phyloP scores from a whole-genome alignment of 163 green algal genomes.

The Chlamydomonas reinhardtii region DNA sequence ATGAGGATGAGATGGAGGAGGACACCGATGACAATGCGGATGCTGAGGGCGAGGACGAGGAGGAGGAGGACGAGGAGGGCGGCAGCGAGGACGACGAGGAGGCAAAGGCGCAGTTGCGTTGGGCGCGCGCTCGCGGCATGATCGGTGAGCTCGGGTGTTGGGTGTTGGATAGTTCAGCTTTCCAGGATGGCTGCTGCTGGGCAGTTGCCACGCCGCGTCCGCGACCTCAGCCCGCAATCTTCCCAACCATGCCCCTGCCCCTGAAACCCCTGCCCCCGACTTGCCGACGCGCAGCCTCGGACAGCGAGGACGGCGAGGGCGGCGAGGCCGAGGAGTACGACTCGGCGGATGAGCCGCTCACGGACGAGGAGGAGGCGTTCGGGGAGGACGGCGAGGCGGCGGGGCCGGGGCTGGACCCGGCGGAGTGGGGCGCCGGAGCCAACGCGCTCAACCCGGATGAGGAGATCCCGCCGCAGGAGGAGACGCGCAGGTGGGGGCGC shows the following conservation, averaged over 20 bases:
- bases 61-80: constrained; percentile 16
- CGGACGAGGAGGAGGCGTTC: constrained; percentile 53
- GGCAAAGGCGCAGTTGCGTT: constrained; percentile 56
- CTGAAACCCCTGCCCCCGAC: too few relatives aligned
- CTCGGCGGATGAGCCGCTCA: constrained; percentile 52
- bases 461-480: constrained; percentile 63
- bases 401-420: constrained; percentile 41
- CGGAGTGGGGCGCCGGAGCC: constrained; percentile 83
- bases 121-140: constrained; percentile 65
- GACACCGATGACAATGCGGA: constrained; percentile 37
- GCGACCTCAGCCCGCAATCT: too few relatives aligned
- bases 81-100: constrained; percentile 56
- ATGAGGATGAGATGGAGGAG: neutral
- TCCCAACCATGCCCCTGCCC: too few relatives aligned
- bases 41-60: constrained; percentile 33
- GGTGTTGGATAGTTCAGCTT: too few relatives aligned
- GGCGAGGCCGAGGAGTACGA: constrained; percentile 51
- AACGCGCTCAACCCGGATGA: constrained; percentile 85
- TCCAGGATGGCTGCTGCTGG: too few relatives aligned
- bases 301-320: constrained; percentile 18
- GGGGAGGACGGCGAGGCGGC: constrained; percentile 31
- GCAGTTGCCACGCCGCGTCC: too few relatives aligned
- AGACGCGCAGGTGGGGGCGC: constrained; percentile 54
- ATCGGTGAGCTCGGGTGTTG: constrained; percentile 39
- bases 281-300: constrained; percentile 1